These are phyloP conservation scores for Leucosporidium yakuticum DNA, from an alignment of 768 basidiomycete genomes.

Conservation along the genomic window DNA sequence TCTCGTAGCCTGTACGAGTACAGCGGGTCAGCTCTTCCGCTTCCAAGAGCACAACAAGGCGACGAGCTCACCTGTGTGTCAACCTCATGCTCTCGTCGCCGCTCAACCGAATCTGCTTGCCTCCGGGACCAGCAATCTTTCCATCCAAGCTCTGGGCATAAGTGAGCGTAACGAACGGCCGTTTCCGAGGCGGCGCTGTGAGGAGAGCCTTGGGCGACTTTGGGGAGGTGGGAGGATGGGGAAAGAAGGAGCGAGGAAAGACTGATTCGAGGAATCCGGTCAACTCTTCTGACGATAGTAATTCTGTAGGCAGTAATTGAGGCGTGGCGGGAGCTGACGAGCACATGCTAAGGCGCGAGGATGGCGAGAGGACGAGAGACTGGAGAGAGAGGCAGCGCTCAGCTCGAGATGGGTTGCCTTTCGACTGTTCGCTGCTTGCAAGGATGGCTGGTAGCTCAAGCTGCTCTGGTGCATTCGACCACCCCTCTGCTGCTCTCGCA, in stretches of 20 bases:
- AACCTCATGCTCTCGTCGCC: conserved; percentile 81
- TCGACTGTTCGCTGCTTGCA: too few relatives aligned
- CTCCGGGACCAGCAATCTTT: conserved; percentile 70
- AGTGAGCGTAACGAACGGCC: conserved; percentile 44
- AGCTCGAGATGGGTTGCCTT: too few relatives aligned
- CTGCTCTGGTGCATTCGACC: too few relatives aligned
- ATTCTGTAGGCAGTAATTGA: neutral
- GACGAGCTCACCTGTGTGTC: conserved; percentile 75
- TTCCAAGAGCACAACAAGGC: neutral
- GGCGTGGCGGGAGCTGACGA: too few relatives aligned
- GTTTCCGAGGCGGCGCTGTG: neutral
- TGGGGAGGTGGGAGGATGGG: neutral
- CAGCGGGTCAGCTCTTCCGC: neutral
- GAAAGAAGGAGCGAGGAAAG: conserved; percentile 3
- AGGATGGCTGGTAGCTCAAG: too few relatives aligned
- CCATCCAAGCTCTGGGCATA: conserved; percentile 56
- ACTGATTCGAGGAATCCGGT: neutral
- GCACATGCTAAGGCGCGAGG: too few relatives aligned
- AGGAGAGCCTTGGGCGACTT: neutral
- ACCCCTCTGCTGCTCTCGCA: too few relatives aligned
- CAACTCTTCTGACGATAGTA: neutral
- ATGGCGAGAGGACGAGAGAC: too few relatives aligned
- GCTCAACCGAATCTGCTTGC: conserved; percentile 72
- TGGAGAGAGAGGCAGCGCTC: too few relatives aligned
- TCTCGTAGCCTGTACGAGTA: conserved; percentile 64